These are phyloP conservation scores for Chlamydomonas incerta DNA, from an alignment of 139 green algal species.

Conservation along the genomic window DNA sequence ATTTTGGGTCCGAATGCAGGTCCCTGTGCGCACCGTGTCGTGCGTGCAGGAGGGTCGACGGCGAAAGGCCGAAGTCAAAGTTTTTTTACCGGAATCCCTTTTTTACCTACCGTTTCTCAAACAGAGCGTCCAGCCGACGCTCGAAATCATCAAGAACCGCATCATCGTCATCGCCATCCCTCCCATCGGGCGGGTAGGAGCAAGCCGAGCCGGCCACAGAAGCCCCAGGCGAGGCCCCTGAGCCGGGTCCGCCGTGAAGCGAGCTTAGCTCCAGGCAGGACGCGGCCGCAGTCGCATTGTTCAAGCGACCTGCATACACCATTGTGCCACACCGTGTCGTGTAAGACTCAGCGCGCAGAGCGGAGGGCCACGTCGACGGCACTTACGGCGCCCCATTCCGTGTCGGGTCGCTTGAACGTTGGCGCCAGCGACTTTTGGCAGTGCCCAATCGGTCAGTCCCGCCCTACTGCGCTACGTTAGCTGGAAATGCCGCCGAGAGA, in stretches of 20 bases:
- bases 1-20: too few relatives aligned
- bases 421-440: too few relatives aligned
- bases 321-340: too few relatives aligned
- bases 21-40: too few relatives aligned
- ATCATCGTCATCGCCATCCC: background rate
- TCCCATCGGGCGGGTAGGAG: background rate
- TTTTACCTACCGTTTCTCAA: constrained; percentile 23
- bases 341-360: too few relatives aligned
- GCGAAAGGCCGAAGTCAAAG: too few relatives aligned
- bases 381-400: background rate
- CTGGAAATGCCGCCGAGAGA: too few relatives aligned
- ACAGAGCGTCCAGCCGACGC: background rate
- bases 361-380: background rate
- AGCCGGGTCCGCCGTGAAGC: background rate
- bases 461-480: too few relatives aligned
- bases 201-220: background rate
- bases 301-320: background rate
- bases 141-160: constrained; percentile 4
- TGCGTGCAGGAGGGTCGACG: too few relatives aligned
- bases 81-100: too few relatives aligned
- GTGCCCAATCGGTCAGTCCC: too few relatives aligned
- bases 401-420: background rate
- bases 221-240: too few relatives aligned
- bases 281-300: background rate
- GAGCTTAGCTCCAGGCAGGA: constrained; percentile 20